A percentile compares a stretch with the other conserved stretches of the same genome.
phyloP scores from a whole-genome alignment of 2,329 filamentous ascomycete genomes.

The Colletotrichum sp. region DNA sequence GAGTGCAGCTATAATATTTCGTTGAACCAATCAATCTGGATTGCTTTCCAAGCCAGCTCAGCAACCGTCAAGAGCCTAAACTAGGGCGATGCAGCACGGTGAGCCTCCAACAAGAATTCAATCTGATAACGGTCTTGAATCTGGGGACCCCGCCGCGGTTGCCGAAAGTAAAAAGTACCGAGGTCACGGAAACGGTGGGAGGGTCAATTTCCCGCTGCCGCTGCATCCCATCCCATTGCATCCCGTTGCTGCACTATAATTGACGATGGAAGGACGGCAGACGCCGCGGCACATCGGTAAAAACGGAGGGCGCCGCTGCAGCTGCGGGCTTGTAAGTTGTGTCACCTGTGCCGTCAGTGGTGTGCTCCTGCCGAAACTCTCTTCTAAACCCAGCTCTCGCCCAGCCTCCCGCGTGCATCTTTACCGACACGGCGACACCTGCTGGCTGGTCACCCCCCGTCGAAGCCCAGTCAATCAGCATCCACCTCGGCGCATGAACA shows the following conservation, averaged over 20 bases:
- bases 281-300: not conserved
- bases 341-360: not conserved
- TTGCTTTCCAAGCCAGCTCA: not conserved
- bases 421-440: not conserved
- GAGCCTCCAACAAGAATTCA: not conserved
- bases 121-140: conserved; percentile 18
- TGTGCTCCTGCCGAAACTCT: not conserved
- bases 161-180: conserved; percentile 15
- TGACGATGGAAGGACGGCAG: not conserved
- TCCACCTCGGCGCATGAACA: conserved; percentile 18
- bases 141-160: conserved; percentile 4
- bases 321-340: not conserved
- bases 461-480: not conserved
- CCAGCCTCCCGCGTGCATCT: not conserved
- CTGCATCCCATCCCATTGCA: not conserved
- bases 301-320: not conserved
- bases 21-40: not conserved
- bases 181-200: not conserved
- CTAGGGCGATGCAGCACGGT: not conserved
- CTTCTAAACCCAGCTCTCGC: not conserved
- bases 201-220: not conserved
- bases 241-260: not conserved
- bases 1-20: not conserved
- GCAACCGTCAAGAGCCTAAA: not conserved
- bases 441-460: not conserved